These are phyloP conservation scores for Ophiostoma australiae DNA, from an alignment of 2,329 filamentous ascomycete genomes.

Conservation along the genomic window DNA sequence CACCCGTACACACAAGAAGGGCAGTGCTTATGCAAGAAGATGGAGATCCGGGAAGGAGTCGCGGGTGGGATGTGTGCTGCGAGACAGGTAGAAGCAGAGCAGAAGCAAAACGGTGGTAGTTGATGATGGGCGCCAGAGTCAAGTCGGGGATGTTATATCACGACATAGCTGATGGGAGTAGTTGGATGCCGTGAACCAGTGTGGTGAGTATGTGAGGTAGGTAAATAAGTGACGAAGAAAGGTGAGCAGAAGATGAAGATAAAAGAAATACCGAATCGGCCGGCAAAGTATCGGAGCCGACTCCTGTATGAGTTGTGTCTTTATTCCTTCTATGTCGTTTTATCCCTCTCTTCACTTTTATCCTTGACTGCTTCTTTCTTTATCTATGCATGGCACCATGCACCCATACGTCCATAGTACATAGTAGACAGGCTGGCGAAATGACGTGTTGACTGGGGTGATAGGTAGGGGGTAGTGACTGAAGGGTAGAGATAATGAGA, in stretches of 20 bases:
- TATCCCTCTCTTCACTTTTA: neutral
- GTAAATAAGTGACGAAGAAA: neutral
- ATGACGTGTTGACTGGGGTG: neutral
- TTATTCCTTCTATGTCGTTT: neutral
- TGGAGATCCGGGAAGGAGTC: constrained; percentile 13
- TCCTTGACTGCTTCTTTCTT: neutral
- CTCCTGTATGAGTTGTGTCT: neutral
- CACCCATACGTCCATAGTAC: neutral
- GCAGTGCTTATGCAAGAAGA: neutral
- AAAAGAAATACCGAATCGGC: neutral
- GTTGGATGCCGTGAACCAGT: neutral
- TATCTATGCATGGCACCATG: neutral
- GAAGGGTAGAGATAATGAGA: neutral
- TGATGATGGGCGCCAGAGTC: neutral
- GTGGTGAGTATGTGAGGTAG: neutral
- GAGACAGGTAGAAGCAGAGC: neutral
- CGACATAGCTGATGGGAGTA: neutral
- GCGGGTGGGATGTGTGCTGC: neutral
- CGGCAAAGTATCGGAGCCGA: neutral
- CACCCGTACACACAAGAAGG: constrained; percentile 9
- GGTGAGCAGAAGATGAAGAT: neutral
- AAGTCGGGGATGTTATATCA: neutral
- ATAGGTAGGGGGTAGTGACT: no score
- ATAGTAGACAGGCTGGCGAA: neutral
- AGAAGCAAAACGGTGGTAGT: neutral